Percentiles rank a stretch among this genome's conserved stretches.
phyloP scores from a whole-genome alignment of 1,284 basidiomycete species.

The Cryptococcus floricola region DNA sequence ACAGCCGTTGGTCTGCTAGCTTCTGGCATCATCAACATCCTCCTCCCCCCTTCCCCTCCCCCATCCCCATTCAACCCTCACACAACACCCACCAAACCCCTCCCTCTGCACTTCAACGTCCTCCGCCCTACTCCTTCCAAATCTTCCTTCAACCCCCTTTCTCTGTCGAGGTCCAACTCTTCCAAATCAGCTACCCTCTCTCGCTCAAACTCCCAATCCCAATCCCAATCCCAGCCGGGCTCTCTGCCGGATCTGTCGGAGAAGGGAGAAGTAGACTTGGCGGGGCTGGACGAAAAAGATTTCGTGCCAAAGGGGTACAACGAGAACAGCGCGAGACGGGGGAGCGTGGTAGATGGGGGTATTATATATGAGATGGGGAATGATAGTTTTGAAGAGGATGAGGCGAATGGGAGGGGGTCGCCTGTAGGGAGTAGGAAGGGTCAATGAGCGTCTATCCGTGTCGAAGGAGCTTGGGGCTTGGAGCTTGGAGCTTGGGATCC shows the following conservation, averaged over 20 bases:
- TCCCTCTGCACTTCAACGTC: background rate
- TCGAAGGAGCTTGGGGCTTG: no score
- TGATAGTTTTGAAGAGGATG: background rate
- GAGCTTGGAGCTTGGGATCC: no score
- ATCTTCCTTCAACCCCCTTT: no score
- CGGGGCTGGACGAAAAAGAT: background rate
- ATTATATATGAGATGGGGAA: constrained; percentile 11
- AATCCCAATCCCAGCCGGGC: no score
- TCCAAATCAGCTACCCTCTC: no score
- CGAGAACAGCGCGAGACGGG: constrained; percentile 29
- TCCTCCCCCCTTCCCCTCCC: constrained; percentile 16
- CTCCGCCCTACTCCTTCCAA: background rate
- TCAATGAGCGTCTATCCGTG: background rate
- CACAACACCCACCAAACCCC: constrained; percentile 15
- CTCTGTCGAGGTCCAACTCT: no score
- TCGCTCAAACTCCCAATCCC: no score
- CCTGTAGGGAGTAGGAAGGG: background rate
- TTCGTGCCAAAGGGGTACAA: constrained; percentile 4
- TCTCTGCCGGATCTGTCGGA: no score
- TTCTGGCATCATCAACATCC: constrained; percentile 17
- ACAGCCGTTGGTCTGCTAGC: constrained; percentile 26
- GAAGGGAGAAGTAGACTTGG: background rate
- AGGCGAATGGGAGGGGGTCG: background rate
- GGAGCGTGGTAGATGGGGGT: constrained; percentile 20
- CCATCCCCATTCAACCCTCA: constrained; percentile 11